phyloP scores from a whole-genome alignment of 2,329 filamentous ascomycete genomes.

The Ophiocordyceps australis region DNA sequence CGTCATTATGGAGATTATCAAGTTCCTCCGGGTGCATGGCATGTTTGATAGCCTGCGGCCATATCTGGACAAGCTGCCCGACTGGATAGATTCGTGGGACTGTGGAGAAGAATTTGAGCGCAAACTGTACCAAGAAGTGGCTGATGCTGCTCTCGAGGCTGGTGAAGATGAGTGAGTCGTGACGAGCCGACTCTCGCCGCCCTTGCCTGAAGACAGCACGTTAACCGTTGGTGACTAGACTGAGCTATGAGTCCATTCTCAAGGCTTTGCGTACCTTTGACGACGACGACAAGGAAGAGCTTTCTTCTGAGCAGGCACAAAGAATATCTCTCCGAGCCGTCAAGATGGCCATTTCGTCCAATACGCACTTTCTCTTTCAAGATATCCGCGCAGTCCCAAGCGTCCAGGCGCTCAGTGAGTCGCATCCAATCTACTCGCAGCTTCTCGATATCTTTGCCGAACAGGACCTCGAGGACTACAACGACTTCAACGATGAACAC shows the following conservation, averaged over 20 bases:
- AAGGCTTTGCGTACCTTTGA: conserved; percentile 45
- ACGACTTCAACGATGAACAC: conserved; percentile 88
- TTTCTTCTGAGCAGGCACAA: conserved; percentile 41
- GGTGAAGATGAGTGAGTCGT: conserved; percentile 55
- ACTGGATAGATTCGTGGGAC: conserved; percentile 72
- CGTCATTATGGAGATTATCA: conserved; percentile 76
- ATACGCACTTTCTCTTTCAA: conserved; percentile 50
- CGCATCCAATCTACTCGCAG: conserved; percentile 72
- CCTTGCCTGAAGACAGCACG: background rate
- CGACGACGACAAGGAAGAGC: conserved; percentile 31
- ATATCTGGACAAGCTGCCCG: conserved; percentile 66
- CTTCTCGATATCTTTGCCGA: conserved; percentile 90
- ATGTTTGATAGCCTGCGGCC: conserved; percentile 73
- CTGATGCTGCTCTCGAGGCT: conserved; percentile 61
- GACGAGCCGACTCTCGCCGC: background rate
- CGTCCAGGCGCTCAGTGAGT: conserved; percentile 73
- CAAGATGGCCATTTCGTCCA: conserved; percentile 32
- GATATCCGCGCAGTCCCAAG: conserved; percentile 68
- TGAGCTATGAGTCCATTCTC: conserved; percentile 49
- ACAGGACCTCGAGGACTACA: conserved; percentile 87
- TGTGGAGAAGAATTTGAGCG: conserved; percentile 66
- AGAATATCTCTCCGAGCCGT: conserved; percentile 38
- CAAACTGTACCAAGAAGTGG: conserved; percentile 67
- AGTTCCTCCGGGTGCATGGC: conserved; percentile 56
- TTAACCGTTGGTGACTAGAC: too few species aligned